A percentile compares a stretch with the other conserved stretches of the same genome.
These are phyloP conservation scores for Stentor roeselii DNA, from an alignment of 73 alveolate genomes.

Conservation along the genomic window DNA sequence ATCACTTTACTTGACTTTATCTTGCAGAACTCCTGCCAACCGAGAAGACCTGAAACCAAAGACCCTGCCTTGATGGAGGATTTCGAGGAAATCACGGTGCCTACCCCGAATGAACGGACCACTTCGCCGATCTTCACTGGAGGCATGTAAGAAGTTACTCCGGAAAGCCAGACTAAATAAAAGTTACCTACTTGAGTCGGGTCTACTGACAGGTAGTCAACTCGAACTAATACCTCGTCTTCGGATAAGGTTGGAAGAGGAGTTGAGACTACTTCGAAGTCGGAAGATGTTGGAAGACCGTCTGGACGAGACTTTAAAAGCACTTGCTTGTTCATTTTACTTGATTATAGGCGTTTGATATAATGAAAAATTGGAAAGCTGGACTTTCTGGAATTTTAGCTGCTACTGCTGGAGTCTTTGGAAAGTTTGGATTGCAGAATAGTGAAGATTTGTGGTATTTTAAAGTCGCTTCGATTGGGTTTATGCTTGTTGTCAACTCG, in stretches of 20 bases:
- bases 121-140: conserved; percentile 28
- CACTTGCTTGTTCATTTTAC: conserved; percentile 4
- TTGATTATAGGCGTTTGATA: neutral
- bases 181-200: conserved; percentile 6
- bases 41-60: conserved; percentile 23
- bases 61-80: conserved; percentile 14
- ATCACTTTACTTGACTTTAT: neutral
- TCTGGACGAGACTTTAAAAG: conserved; percentile 16
- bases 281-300: conserved; percentile 4
- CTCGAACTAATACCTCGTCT: conserved; percentile 23
- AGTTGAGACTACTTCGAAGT: conserved; percentile 10
- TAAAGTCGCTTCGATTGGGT: neutral
- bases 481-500: conserved; percentile 12
- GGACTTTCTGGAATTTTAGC: neutral
- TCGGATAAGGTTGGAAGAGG: neutral
- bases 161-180: conserved; percentile 27
- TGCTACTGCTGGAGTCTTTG: conserved; percentile 22
- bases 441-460: neutral
- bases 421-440: neutral
- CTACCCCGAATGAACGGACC: conserved; percentile 41
- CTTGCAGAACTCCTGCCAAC: conserved; percentile 23
- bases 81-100: conserved; percentile 37
- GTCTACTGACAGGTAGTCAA: conserved; percentile 1
- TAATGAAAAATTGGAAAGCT: neutral
- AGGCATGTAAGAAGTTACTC: conserved; percentile 33